A percentile compares a stretch with the other conserved stretches of the same genome.
phyloP scores from a whole-genome alignment of 1,284 basidiomycete genomes.

The Athelia sp. region DNA sequence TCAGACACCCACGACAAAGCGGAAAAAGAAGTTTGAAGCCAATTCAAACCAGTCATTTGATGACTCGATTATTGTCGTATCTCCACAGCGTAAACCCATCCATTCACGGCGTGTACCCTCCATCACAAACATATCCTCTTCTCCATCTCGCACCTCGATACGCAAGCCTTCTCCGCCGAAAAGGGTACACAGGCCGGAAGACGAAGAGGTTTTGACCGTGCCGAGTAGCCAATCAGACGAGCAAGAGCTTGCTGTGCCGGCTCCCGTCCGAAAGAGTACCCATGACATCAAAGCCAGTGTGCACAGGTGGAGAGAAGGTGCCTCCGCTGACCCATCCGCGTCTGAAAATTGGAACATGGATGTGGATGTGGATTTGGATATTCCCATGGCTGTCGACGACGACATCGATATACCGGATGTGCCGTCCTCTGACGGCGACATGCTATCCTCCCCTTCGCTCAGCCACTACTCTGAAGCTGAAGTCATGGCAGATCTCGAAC shows the following conservation, averaged over 20 bases:
- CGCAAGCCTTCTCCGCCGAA: too few relatives aligned
- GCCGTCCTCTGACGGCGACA: not conserved
- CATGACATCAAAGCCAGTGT: conserved; percentile 33
- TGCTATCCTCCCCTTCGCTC: conserved; percentile 3
- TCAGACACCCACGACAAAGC: not conserved
- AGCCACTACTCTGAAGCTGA: conserved; percentile 15
- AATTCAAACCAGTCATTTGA: not conserved
- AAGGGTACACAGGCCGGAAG: too few relatives aligned
- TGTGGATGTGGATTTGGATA: not conserved
- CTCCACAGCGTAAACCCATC: not conserved
- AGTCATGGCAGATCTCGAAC: conserved; percentile 12
- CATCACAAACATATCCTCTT: not conserved
- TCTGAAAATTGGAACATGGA: not conserved
- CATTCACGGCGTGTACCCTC: not conserved
- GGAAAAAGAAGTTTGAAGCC: not conserved
- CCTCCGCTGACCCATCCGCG: not conserved
- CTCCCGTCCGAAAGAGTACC: not conserved
- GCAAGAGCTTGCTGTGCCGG: conserved; percentile 35
- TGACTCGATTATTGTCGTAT: not conserved
- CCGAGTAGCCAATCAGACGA: conserved; percentile 73
- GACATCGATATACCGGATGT: not conserved
- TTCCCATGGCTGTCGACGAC: not conserved
- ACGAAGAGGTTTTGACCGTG: conserved; percentile 31
- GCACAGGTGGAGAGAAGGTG: conserved; percentile 28
- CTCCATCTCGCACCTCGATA: not conserved